phyloP scores from a whole-genome alignment of 208 protist species.

The Leishmania martiniquensis region DNA sequence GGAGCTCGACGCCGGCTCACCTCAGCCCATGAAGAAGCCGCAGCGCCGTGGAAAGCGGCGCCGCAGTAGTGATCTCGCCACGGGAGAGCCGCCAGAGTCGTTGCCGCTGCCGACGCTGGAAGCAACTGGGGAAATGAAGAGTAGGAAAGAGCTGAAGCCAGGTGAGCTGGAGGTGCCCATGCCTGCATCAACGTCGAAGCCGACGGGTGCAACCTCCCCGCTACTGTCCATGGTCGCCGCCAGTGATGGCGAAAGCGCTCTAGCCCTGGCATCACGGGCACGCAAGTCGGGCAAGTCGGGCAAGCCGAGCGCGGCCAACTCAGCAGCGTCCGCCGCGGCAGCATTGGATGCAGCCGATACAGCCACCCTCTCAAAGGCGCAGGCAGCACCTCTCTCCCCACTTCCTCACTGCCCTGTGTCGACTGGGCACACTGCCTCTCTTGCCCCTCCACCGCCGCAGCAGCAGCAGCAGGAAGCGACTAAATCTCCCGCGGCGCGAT shows the following conservation, averaged over 20 bases:
- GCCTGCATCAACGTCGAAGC: not conserved
- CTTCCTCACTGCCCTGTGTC: not conserved
- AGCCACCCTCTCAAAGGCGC: not conserved
- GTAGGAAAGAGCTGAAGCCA: not conserved
- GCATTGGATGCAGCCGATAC: constrained; percentile 2
- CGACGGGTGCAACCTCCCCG: not conserved
- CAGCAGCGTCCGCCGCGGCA: not conserved
- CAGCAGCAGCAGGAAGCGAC: not conserved
- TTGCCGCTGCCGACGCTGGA: not conserved
- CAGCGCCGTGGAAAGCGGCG: constrained; percentile 1
- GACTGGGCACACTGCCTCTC: not conserved
- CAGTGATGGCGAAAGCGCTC: not conserved
- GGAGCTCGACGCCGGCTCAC: not conserved
- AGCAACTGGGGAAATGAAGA: not conserved
- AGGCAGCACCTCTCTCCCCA: not conserved
- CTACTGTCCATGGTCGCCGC: not conserved
- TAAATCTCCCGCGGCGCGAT: not conserved
- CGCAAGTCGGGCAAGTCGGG: not conserved
- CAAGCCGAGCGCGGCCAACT: not conserved
- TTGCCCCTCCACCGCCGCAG: not conserved
- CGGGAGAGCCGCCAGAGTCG: not conserved
- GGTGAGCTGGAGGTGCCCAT: not conserved
- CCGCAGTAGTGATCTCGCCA: not conserved
- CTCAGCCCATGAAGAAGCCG: not conserved
- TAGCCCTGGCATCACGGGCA: not conserved